A percentile compares a stretch with the other conserved stretches of the same genome.
Conservation (phyloP, 345 rosid genomes). For the Eutrema heterophyllum region DNA sequence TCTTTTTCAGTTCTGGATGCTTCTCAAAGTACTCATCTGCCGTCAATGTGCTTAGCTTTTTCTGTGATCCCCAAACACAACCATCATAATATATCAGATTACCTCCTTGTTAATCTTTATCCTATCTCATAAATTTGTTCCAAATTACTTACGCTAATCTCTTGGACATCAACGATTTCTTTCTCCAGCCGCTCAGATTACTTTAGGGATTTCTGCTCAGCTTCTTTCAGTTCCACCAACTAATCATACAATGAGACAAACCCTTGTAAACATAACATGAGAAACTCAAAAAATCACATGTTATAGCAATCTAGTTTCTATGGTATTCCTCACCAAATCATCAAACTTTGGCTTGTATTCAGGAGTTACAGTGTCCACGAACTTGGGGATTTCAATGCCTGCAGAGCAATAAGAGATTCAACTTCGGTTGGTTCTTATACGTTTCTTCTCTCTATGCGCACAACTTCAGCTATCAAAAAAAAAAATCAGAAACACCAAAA, state of each 20-base stretch:
- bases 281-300: too few species aligned
- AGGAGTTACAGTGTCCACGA: constrained; percentile 76
- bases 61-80: constrained; percentile 35
- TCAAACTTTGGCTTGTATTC: constrained; percentile 91
- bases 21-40: constrained; percentile 93
- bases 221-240: too few species aligned
- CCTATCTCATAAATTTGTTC: neutral
- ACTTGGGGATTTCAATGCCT: constrained; percentile 87
- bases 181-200: too few species aligned
- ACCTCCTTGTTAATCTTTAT: neutral
- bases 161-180: too few species aligned
- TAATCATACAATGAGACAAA: too few species aligned
- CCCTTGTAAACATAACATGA: too few species aligned
- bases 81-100: neutral
- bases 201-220: too few species aligned
- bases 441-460: neutral
- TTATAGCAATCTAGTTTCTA: too few species aligned
- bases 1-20: constrained; percentile 89
- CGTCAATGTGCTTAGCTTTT: constrained; percentile 93
- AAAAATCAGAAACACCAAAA: too few species aligned
- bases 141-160: too few species aligned
- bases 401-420: constrained; percentile 10
- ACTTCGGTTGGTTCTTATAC: neutral
- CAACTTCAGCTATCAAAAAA: neutral
- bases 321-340: neutral